phyloP scores from a whole-genome alignment of 129 eudicot genomes.

The Gnaphalium uliginosum region DNA sequence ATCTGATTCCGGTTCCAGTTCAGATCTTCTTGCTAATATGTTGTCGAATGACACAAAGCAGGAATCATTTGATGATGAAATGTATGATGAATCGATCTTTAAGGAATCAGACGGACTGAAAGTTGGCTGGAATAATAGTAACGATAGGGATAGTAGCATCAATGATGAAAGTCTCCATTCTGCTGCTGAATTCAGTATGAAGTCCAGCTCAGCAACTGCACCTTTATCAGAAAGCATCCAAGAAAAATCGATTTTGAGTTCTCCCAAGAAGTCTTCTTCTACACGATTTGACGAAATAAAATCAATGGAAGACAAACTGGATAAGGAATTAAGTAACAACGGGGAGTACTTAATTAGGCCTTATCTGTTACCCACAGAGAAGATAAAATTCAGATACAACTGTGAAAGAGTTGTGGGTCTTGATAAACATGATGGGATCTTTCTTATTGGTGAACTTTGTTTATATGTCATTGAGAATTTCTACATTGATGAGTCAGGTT shows the following conservation, averaged over 20 bases:
- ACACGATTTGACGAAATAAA: constrained; percentile 60
- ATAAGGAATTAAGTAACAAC: constrained; percentile 78
- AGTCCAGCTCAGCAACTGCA: constrained; percentile 61
- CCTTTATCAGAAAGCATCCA: constrained; percentile 65
- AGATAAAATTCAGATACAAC: constrained; percentile 75
- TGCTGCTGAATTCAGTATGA: constrained; percentile 72
- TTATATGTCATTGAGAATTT: constrained; percentile 90
- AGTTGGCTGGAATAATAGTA: constrained; percentile 73
- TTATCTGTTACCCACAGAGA: constrained; percentile 76
- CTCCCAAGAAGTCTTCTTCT: constrained; percentile 70
- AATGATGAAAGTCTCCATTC: constrained; percentile 88
- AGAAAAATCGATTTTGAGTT: constrained; percentile 64
- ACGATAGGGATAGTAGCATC: constrained; percentile 64
- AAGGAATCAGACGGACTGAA: constrained; percentile 69
- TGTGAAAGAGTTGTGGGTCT: constrained; percentile 96
- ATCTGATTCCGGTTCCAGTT: constrained; percentile 43
- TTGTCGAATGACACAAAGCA: constrained; percentile 49
- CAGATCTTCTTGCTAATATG: constrained; percentile 55
- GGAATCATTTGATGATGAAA: constrained; percentile 53
- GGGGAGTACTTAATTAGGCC: constrained; percentile 94
- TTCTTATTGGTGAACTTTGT: constrained; percentile 88
- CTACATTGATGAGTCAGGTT: constrained; percentile 85
- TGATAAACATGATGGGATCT: constrained; percentile 95
- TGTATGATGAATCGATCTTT: constrained; percentile 60
- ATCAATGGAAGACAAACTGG: constrained; percentile 65